These are phyloP conservation scores for Neonectria hederae DNA, from an alignment of 2,329 filamentous ascomycete species.

Conservation along the genomic window DNA sequence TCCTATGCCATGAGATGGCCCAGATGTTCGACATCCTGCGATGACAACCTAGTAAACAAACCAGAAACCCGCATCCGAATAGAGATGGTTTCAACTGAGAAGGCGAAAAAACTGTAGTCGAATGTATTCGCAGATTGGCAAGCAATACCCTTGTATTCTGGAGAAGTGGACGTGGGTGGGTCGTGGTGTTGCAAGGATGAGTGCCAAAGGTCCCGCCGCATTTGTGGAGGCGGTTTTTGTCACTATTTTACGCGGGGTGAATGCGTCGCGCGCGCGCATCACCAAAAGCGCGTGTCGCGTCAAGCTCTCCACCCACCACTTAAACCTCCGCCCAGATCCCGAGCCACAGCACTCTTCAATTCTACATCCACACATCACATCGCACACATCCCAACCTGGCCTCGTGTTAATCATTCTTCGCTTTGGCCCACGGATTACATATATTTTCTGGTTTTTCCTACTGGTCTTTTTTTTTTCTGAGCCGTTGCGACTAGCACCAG, in stretches of 20 bases:
- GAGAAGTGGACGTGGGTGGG: background rate
- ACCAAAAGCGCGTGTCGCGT: slow-evolving; percentile 44
- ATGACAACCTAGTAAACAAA: too few relatives aligned
- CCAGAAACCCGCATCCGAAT: too few relatives aligned
- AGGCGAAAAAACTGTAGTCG: too few relatives aligned
- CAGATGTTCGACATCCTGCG: too few relatives aligned
- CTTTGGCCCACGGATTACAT: background rate
- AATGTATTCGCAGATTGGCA: too few relatives aligned
- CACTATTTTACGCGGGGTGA: slow-evolving; percentile 34
- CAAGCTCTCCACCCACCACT: slow-evolving; percentile 42
- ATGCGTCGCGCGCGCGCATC: slow-evolving; percentile 40
- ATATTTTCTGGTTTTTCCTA: background rate
- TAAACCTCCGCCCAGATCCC: slow-evolving; percentile 27
- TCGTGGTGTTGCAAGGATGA: background rate
- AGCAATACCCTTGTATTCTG: too few relatives aligned
- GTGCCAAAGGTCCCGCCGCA: background rate
- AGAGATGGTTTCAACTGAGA: too few relatives aligned
- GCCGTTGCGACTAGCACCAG: slow-evolving; percentile 42
- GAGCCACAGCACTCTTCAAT: slow-evolving; percentile 10
- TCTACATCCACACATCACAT: slow-evolving; percentile 22
- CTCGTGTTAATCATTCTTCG: background rate
- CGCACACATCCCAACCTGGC: background rate
- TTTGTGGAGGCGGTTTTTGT: background rate
- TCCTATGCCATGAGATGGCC: too few relatives aligned
- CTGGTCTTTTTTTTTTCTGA: slow-evolving; percentile 2